Base-by-base conservation (phyloP, 1,284 basidiomycete species). In the Thecaphora thlaspeos region DNA sequence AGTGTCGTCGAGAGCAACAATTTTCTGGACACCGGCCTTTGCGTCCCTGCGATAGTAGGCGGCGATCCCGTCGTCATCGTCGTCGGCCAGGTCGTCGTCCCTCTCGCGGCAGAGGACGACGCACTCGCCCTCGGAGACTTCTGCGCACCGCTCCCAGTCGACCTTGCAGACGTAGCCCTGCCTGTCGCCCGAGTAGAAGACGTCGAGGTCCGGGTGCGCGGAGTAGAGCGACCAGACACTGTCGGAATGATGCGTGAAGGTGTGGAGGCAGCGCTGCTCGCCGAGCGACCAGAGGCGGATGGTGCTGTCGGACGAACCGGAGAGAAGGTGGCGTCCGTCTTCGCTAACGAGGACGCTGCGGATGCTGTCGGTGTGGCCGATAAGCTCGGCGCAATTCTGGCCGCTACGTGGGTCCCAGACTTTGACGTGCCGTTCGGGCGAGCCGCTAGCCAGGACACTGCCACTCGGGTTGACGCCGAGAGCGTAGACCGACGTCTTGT, bases 171-270 rank as follows among this genome's bases (percentile, higher is more conserved):
- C 86, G 51, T 88, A 81, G 1, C 94, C 95, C 15, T 89, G 86
- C 34, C 90, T 85, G 67, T 97, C 95, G 17, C 94, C 95, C 2
- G 93, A 96, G 80, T 95, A 96, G 81, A 99, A 99, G 1, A 87
- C 82, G 75, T 94, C 89, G 45, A 99, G 83, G 14, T 87, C 86
- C 0, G 91, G 89, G 76, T 97, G 91, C 0, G 85, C 83, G 2
- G 91, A 94, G 75, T 85, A 86, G 2, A 99, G 82, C 0, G 91
- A 88, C 94, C 95, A 97, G 30, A 98, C 91, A 17, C 91, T 92
- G 54, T 92, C 91, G 15, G 88, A 86, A 77, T 98, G 95, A 76
- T 97, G 89, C 1, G 89, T 89, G 80, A 97, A 98, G 1, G 94
- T 98, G 73, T 98, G 91, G 14, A 98, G 80, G 75, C 91, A 95